These are phyloP conservation scores for Fusarium keratoplasticum DNA, from an alignment of 2,329 filamentous ascomycete genomes.

Conservation along the genomic window DNA sequence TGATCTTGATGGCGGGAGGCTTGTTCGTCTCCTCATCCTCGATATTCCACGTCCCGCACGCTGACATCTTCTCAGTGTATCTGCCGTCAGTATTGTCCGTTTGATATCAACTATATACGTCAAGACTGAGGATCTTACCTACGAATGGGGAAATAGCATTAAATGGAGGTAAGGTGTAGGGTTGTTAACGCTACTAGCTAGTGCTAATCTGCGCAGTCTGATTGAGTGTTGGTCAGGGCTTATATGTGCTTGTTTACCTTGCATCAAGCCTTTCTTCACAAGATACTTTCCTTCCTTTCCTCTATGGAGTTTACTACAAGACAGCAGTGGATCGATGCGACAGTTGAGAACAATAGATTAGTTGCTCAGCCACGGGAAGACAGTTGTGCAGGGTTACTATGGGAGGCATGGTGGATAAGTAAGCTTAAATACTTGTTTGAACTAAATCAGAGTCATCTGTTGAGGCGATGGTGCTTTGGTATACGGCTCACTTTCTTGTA, in stretches of 20 bases:
- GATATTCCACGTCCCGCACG: neutral
- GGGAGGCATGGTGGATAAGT: no score
- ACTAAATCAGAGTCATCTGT: neutral
- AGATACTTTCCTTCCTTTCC: neutral
- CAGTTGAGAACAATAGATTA: neutral
- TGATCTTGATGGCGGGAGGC: constrained; percentile 19
- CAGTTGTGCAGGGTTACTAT: neutral
- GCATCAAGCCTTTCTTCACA: constrained; percentile 2
- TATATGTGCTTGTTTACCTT: constrained; percentile 23
- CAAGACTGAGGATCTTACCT: neutral
- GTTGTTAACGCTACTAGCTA: neutral
- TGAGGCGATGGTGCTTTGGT: neutral
- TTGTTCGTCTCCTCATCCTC: constrained; percentile 5
- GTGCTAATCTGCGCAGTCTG: neutral
- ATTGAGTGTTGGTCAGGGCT: constrained; percentile 18
- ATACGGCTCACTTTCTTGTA: no score
- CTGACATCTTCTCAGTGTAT: constrained; percentile 1
- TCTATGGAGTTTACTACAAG: neutral
- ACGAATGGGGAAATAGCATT: neutral
- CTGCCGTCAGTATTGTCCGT: constrained; percentile 9
- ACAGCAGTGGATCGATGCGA: neutral
- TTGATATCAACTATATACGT: neutral
- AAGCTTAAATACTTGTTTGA: neutral
- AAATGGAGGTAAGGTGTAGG: constrained; percentile 9
- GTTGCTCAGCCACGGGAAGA: neutral